Evolutionary conservation across 495 filamentous ascomycete genomes (phyloP).

Genomic region (Opeltia flavorubescens): DNA sequence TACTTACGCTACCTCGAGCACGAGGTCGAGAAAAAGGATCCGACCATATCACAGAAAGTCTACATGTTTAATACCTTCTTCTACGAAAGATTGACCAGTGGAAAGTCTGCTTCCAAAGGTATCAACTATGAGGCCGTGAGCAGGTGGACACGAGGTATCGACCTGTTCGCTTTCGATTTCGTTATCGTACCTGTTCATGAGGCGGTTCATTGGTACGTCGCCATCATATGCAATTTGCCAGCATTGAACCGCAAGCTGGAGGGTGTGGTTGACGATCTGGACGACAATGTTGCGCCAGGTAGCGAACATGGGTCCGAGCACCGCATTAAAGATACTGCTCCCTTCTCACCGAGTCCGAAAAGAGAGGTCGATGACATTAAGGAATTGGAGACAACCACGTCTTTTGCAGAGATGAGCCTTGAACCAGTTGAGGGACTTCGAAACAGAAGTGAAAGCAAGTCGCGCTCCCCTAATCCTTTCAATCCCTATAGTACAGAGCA

Average conservation of each 20-base stretch:
- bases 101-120: constrained; percentile 35
- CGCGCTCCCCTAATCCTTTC: not conserved
- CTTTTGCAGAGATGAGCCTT: constrained; percentile 16
- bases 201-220: constrained; percentile 79
- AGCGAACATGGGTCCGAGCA: not conserved
- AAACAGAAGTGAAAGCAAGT: not conserved
- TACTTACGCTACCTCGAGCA: constrained; percentile 67
- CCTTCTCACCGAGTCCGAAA: not conserved
- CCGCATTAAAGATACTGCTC: not conserved
- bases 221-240: constrained; percentile 84
- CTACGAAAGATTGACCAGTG: constrained; percentile 56
- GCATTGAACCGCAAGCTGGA: constrained; percentile 27
- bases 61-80: constrained; percentile 93
- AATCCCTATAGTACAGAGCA: constrained; percentile 16
- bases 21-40: constrained; percentile 38
- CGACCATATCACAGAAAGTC: constrained; percentile 45
- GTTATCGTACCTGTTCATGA: constrained; percentile 89
- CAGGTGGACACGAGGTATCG: constrained; percentile 77
- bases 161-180: constrained; percentile 77
- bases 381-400: constrained; percentile 5
- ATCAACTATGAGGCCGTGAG: constrained; percentile 74
- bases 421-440: not conserved
- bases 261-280: not conserved
- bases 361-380: not conserved
- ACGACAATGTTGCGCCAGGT: not conserved